phyloP scores from a whole-genome alignment of 495 filamentous ascomycete genomes.

The Talaromyces nanjingensis region DNA sequence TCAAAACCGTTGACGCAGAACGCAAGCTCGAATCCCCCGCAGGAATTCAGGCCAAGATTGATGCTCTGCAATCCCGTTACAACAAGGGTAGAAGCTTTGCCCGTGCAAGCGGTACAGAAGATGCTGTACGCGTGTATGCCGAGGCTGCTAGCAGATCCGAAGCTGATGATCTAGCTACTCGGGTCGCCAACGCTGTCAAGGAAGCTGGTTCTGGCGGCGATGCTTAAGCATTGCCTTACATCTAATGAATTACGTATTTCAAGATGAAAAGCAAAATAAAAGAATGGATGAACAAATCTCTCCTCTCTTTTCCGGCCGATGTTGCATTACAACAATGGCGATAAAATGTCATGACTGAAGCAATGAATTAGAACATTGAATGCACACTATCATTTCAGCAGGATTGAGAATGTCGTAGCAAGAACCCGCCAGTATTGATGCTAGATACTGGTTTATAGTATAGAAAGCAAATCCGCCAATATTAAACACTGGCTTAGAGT shows the following conservation, averaged over 20 bases:
- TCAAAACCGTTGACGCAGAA: slow-evolving; percentile 88
- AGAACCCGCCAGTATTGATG: neutral
- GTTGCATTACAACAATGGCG: neutral
- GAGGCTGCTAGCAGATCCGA: slow-evolving; percentile 82
- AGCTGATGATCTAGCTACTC: slow-evolving; percentile 77
- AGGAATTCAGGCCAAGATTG: slow-evolving; percentile 77
- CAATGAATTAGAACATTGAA: neutral
- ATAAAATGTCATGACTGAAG: neutral
- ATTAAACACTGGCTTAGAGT: neutral
- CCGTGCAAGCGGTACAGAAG: slow-evolving; percentile 88
- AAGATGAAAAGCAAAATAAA: neutral
- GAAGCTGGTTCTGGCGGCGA: slow-evolving; percentile 21
- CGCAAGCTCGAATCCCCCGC: slow-evolving; percentile 72
- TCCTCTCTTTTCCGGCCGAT: neutral
- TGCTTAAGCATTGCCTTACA: neutral
- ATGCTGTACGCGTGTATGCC: slow-evolving; percentile 94
- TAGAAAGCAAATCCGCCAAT: neutral
- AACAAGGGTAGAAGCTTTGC: slow-evolving; percentile 87
- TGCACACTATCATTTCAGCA: neutral
- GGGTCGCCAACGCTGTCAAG: slow-evolving; percentile 67
- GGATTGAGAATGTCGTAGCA: neutral
- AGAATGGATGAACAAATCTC: neutral
- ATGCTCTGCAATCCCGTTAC: slow-evolving; percentile 80
- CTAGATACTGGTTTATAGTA: neutral
- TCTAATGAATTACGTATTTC: neutral